phyloP scores from a whole-genome alignment of 2,329 filamentous ascomycete species.

The Dactylellina sp. region DNA sequence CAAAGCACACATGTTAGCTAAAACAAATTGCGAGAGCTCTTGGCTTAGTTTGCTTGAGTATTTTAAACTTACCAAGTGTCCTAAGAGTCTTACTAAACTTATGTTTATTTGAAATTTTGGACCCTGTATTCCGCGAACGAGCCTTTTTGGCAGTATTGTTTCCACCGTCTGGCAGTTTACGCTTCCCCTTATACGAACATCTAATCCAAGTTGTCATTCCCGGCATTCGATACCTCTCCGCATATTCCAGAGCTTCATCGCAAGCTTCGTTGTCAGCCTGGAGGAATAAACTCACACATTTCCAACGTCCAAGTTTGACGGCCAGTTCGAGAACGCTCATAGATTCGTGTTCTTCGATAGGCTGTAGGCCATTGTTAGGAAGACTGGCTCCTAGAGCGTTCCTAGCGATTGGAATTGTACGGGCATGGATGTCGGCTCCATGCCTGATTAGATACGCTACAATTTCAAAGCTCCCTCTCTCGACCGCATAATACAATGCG shows the following conservation, averaged over 20 bases:
- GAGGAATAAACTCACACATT: constrained; percentile 25
- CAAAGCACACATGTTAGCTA: no score
- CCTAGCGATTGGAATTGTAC: background rate
- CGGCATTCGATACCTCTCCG: background rate
- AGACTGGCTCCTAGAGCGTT: background rate
- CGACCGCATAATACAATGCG: constrained; percentile 11
- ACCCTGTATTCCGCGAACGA: no score
- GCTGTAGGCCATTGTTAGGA: no score
- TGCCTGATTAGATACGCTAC: constrained; percentile 12
- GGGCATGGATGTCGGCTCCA: background rate
- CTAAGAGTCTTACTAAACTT: no score
- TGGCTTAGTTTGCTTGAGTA: no score
- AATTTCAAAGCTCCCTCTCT: constrained; percentile 22
- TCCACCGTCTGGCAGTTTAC: no score
- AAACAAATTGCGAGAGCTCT: no score
- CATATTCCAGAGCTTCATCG: constrained; percentile 1
- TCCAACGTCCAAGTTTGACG: background rate
- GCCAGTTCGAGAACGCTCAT: constrained; percentile 16
- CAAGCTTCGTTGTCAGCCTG: constrained; percentile 5
- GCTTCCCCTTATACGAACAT: no score
- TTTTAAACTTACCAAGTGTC: no score
- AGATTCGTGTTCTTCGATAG: no score
- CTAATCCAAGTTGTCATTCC: background rate
- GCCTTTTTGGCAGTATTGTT: no score
- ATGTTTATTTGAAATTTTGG: no score